phyloP scores from a whole-genome alignment of 2,329 filamentous ascomycete species.

The Scorias spongiosa region DNA sequence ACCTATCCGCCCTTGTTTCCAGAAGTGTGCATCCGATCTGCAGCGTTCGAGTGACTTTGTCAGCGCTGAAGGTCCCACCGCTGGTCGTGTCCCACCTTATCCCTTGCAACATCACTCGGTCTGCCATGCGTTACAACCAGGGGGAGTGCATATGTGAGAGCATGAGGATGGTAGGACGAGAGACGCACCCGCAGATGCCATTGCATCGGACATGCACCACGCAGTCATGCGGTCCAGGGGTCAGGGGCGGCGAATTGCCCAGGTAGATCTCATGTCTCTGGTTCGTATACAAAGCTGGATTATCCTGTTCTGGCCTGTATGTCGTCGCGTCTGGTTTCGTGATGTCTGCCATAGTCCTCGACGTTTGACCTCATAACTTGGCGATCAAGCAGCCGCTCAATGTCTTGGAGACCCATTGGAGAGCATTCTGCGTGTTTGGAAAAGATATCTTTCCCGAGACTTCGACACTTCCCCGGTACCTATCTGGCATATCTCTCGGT shows the following conservation, averaged over 20 bases:
- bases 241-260: constrained; percentile 11
- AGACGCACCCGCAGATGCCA: constrained; percentile 27
- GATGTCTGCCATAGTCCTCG: background rate
- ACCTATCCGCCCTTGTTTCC: constrained; percentile 50
- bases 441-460: no score
- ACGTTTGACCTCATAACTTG: no score
- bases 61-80: no score
- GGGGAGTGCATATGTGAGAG: constrained; percentile 53
- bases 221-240: constrained; percentile 12
- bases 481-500: no score
- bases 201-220: constrained; percentile 8
- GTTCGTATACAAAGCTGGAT: constrained; percentile 15
- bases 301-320: constrained; percentile 5
- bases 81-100: constrained; percentile 31
- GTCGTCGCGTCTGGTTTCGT: background rate
- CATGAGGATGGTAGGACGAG: constrained; percentile 34
- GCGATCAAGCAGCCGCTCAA: no score
- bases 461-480: no score
- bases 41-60: background rate
- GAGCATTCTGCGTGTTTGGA: no score
- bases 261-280: constrained; percentile 15
- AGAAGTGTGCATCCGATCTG: constrained; percentile 29
- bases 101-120: constrained; percentile 36
- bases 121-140: constrained; percentile 38
- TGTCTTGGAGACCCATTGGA: no score